Evolutionary conservation across 306 rosid species (phyloP), one percentile per base, ranked within the genome.

Genomic region (Inga oerstediana): DNA sequence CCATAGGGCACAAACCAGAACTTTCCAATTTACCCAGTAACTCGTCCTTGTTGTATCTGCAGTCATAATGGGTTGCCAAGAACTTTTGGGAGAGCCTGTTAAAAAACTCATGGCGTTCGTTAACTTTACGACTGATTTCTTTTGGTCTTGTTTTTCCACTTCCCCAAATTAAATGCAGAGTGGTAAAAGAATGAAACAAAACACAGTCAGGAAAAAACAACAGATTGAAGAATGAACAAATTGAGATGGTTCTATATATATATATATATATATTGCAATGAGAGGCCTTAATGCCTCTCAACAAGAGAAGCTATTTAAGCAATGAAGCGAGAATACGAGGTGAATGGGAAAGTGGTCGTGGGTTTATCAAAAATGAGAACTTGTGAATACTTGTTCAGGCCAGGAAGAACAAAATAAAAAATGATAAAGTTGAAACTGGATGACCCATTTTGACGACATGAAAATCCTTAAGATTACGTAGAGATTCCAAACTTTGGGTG

Each of bases 1-100:
- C 96, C 90, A 94, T 15, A 87, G 39, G 51, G 69, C 85, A 86
- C 99, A 96, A 71, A 94, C 79, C 86, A 92, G 79, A 65, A 96
- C 90, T 83, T 91, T 92, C 99, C 99, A 96, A 70, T 96, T 96
- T 7, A 92, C 58, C 99, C 99, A 96, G 90, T 94, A 96, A 89
- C 87, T 84, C 19, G 76, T 46, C 11, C 83, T 72, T 67, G 99
- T 92, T 79, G 99, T 94, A 85, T 96, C 95, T 0, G 87, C 84
- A 35, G 95, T 88, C 92, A 87, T 85, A 32, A 88, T 80, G 34
- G 99, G 99, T 71, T 91, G 87, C 99, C 99, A 96, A 61, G 94
- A 84, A 56, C 84, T 84, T 46, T 84, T 90, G 49, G 93, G 73
- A 65, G 94, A 80, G 45, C 90, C 94, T 89, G 93, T 91, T 70